Percentiles rank a stretch among this genome's conserved stretches.
Evolutionary conservation across 345 rosid genomes (phyloP).

Genomic region (Brassica napus): Da-Ae NC_063441.1:10615501-10616000

Average conservation of each 20-base stretch:
- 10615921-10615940: not conserved
- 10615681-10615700: constrained; percentile 48
- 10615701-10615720: constrained; percentile 46
- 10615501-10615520: not conserved
- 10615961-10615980: constrained; percentile 9
- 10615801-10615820: constrained; percentile 33
- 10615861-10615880: not conserved
- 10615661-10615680: not conserved
- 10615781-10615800: constrained; percentile 44
- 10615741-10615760: constrained; percentile 60
- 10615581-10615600: constrained; percentile 63
- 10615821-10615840: not conserved
- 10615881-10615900: constrained; percentile 19
- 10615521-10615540: no score
- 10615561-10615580: constrained; percentile 71
- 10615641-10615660: not conserved
- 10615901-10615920: not conserved
- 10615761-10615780: constrained; percentile 52
- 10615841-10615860: constrained; percentile 16
- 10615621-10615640: constrained; percentile 45
- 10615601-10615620: constrained; percentile 50
- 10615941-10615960: constrained; percentile 24
- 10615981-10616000: constrained; percentile 6
- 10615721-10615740: constrained; percentile 50
- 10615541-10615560: constrained; percentile 73